Conservation (phyloP, 2,329 filamentous ascomycete species). For the Ophioceras dolichostomum region DNA sequence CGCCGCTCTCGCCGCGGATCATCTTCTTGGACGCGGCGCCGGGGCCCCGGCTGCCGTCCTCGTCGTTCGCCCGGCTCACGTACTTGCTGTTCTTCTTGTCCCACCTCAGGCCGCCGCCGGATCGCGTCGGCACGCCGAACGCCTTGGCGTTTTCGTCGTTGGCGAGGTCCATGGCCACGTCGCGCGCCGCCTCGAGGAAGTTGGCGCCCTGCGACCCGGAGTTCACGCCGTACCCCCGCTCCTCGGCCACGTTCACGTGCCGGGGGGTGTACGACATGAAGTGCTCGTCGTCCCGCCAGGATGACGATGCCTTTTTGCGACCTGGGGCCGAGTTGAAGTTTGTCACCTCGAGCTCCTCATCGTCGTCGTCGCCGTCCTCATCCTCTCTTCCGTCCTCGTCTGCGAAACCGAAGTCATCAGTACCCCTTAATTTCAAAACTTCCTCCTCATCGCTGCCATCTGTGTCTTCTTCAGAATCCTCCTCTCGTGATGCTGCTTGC, state of each 20-base stretch:
- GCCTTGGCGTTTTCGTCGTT: constrained; percentile 75
- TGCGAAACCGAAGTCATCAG: constrained; percentile 16
- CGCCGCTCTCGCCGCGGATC: constrained; percentile 79
- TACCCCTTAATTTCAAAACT: constrained; percentile 19
- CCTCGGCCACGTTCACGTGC: constrained; percentile 69
- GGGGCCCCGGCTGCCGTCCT: constrained; percentile 67
- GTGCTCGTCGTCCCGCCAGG: constrained; percentile 74
- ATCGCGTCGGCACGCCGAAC: constrained; percentile 63
- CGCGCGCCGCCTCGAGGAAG: constrained; percentile 80
- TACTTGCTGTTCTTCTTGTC: constrained; percentile 97
- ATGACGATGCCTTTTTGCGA: constrained; percentile 11
- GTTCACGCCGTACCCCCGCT: constrained; percentile 87
- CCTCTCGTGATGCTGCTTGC: constrained; percentile 44
- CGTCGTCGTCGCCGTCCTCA: constrained; percentile 38
- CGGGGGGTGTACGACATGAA: constrained; percentile 96
- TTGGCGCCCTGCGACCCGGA: constrained; percentile 62
- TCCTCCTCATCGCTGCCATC: constrained; percentile 26
- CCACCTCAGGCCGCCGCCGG: constrained; percentile 65
- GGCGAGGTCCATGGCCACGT: constrained; percentile 81
- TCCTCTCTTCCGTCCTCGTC: constrained; percentile 22
- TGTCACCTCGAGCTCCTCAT: constrained; percentile 51
- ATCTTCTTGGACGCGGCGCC: constrained; percentile 34
- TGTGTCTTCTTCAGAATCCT: constrained; percentile 21
- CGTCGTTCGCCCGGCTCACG: constrained; percentile 81
- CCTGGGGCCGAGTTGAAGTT: constrained; percentile 39